Base-by-base conservation (phyloP, 176 grass and related monocot genomes). In the Bonia amplexicaulis region DNA sequence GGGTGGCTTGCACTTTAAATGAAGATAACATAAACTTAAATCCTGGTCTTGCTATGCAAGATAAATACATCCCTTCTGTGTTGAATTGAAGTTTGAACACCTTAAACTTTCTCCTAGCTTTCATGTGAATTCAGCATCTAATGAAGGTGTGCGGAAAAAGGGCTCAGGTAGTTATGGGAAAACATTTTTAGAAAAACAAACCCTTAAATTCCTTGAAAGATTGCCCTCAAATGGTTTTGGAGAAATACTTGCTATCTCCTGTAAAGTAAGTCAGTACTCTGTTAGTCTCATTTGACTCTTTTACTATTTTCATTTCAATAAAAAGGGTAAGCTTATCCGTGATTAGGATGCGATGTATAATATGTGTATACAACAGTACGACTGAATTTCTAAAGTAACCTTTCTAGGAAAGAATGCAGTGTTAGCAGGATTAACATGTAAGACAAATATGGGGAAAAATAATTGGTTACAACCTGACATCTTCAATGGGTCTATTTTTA, bases 351-450 rank as follows among this genome's bases (percentile, higher is more conserved):
- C 10, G 51, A 54, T 12, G 25, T 79, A 31, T 45, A 65, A 74
- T 79, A 46, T 22, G 71, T 53, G 25, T 47, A 26, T 72, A 40
- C 19, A 23, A 78, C 5, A 74, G 2, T 48, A 69, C 42, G 53
- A 63, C 16, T 83, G 19, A n/a, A 15, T 41, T 48, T 19, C 15
- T 39, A 12, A 41, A 73, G 33, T 78, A 33, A 59, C 17, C 15
- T 68, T 83, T 25, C 45, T 86, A 25, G 44, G 57, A 71, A 80
- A 81, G 12, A 53, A 45, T 6, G 25, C 53, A 74, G 2, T 80
- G 42, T 19, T 79, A 55, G 16, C 48, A 33, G 41, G 44, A 64
- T 45, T 29, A 80, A 19, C 16, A 51, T 54, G 26, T 12, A 41
- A 23, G 57, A 83, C 59, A 39, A 49, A 29, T 9, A 66, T 85